Evolutionary conservation across 2,329 filamentous ascomycete species (phyloP), one percentile per base, ranked within the genome.

Genomic region (Harringtonia lauricola): DNA sequence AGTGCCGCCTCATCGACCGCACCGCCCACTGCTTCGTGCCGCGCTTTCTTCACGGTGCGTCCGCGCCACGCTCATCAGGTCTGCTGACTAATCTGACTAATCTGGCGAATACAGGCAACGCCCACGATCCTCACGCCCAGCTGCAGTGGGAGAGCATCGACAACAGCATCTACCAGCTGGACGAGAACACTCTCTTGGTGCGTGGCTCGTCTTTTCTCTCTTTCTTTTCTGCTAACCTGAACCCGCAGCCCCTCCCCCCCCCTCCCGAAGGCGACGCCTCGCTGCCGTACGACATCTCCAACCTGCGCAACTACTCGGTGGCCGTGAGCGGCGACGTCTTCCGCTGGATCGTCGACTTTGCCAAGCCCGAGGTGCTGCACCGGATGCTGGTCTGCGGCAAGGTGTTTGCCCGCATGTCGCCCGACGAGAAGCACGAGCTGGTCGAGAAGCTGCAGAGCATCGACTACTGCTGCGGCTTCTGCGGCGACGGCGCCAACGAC

Each of bases 401-500:
- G 61, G 87, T 98, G 2, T 98, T 94, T 62, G 94, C 92, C 4
- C 83, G 92, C 53, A 98, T 98, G 92, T 96, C 90, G 2, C 94
- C 92, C 0, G 94, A 98, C 58, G 92, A 98, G 62, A 98, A 98
- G 61, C 89, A 95, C 58, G 94, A 98, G 61, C 70, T 98, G 2
- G 88, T 98, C 3, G 92, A 96, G 61, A 98, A 95, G 60, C 72
- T 98, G 4, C 94, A 98, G 60, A 90, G 85, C 54, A 87, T 98
- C 51, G 90, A 89, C 59, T 98, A 95, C 61, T 94, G 86, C 54
- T 86, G 81, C 52, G 92, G 92, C 24, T 98, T 98, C 64, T 98
- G 92, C 56, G 92, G 92, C 36, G 92, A 98, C 59, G 92, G 92
- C 34, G 92, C 92, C 22, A 98, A 98, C 58, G 92, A 98, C 60